phyloP scores from a whole-genome alignment of 805 yeast genomes.

The Wickerhamomyces xylosicus region DNA sequence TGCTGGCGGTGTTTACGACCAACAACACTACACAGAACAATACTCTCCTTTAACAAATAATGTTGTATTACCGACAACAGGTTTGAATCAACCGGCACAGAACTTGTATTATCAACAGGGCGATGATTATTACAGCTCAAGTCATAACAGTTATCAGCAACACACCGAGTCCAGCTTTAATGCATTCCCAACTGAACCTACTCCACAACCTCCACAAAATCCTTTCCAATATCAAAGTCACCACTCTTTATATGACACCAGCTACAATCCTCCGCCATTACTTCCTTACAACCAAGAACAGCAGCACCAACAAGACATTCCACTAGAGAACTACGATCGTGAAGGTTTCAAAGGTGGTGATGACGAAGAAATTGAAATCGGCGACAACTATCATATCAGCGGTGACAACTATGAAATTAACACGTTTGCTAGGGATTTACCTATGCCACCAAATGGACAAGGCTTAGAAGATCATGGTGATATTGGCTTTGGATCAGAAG shows the following conservation, averaged over 20 bases:
- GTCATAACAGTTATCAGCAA: constrained; percentile 17
- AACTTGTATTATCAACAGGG: not conserved
- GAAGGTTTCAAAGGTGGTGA: constrained; percentile 1
- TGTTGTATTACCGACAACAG: not conserved
- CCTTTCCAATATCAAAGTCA: constrained; percentile 1
- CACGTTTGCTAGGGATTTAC: constrained; percentile 11
- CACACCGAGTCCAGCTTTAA: constrained; percentile 13
- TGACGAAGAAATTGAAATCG: constrained; percentile 29
- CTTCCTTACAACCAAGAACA: not conserved
- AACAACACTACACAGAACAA: constrained; percentile 1
- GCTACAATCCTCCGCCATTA: not conserved
- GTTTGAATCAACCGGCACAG: constrained; percentile 1
- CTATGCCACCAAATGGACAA: not conserved
- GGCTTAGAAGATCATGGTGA: constrained; percentile 7
- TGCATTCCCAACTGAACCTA: constrained; percentile 12
- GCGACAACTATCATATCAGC: constrained; percentile 13
- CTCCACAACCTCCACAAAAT: not conserved
- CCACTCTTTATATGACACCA: constrained; percentile 1
- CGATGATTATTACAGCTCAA: not conserved
- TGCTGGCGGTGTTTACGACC: constrained; percentile 1
- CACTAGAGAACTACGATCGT: not conserved
- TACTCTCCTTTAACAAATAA: constrained; percentile 3
- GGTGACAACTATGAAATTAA: constrained; percentile 20
- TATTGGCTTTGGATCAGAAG: constrained; percentile 25
- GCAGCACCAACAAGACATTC: constrained; percentile 5